These are phyloP conservation scores for Nakataea oryzae DNA, from an alignment of 2,329 filamentous ascomycete species.

Conservation along the genomic window DNA sequence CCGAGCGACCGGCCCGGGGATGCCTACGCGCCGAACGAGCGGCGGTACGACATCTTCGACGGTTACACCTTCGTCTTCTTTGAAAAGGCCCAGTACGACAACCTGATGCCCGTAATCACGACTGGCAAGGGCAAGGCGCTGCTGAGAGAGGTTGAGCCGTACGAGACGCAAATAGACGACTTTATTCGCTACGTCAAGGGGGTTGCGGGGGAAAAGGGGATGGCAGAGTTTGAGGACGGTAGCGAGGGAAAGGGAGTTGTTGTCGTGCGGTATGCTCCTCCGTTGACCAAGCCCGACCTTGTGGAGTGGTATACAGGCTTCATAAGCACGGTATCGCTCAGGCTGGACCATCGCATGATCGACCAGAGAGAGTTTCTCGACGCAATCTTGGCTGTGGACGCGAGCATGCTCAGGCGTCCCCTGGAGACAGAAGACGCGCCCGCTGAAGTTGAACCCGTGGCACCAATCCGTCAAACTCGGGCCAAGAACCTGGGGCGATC, in stretches of 20 bases:
- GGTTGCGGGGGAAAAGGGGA: slow-evolving; percentile 62
- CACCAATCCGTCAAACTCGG: not conserved
- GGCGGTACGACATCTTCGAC: slow-evolving; percentile 64
- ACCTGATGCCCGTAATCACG: slow-evolving; percentile 62
- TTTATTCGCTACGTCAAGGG: slow-evolving; percentile 69
- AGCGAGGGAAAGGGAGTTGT: slow-evolving; percentile 63
- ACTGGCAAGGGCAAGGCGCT: slow-evolving; percentile 77
- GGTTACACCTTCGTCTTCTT: slow-evolving; percentile 87
- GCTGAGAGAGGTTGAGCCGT: slow-evolving; percentile 48
- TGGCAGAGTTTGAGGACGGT: slow-evolving; percentile 53
- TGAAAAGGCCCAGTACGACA: slow-evolving; percentile 63
- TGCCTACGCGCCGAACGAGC: slow-evolving; percentile 61
- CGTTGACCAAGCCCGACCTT: slow-evolving; percentile 35
- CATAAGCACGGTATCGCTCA: slow-evolving; percentile 56
- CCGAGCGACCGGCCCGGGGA: slow-evolving; percentile 55
- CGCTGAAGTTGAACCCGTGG: slow-evolving; percentile 8
- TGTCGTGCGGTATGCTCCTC: slow-evolving; percentile 59
- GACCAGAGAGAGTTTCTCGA: slow-evolving; percentile 89
- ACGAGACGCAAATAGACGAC: slow-evolving; percentile 60
- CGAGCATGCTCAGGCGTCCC: slow-evolving; percentile 57
- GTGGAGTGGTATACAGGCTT: slow-evolving; percentile 61
- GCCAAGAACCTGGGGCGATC: not conserved
- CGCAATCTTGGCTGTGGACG: slow-evolving; percentile 73
- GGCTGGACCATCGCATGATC: slow-evolving; percentile 71
- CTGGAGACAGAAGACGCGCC: slow-evolving; percentile 40